Evolutionary conservation across 164 flowering plant genomes (phyloP).

Genomic region (Nymphaea colorata): DNA sequence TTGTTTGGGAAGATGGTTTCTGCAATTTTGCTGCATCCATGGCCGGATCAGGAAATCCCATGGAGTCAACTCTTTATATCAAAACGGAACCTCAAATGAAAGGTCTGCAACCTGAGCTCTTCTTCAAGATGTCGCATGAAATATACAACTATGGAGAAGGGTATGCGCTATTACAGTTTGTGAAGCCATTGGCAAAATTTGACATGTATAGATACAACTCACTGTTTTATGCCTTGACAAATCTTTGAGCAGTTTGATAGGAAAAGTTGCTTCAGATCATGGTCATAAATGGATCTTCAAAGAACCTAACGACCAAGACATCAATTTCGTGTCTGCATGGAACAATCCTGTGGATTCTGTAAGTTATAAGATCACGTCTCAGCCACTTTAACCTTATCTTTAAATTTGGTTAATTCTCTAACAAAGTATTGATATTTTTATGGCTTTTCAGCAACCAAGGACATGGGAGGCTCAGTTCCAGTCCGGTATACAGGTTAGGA

Average conservation of each 20-base stretch:
- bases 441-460: slow-evolving; percentile 64
- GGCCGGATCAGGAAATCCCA: neutral
- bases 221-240: neutral
- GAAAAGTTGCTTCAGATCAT: slow-evolving; percentile 93
- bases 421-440: neutral
- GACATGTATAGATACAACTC: neutral
- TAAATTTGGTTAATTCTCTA: neutral
- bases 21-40: slow-evolving; percentile 87
- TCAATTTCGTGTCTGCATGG: slow-evolving; percentile 90
- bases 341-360: slow-evolving; percentile 83
- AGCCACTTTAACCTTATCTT: neutral
- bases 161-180: slow-evolving; percentile 15
- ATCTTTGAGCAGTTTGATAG: slow-evolving; percentile 52
- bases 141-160: slow-evolving; percentile 98
- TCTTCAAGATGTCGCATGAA: slow-evolving; percentile 99
- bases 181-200: neutral
- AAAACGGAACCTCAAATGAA: slow-evolving; percentile 47
- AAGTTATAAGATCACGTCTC: slow-evolving; percentile 8
- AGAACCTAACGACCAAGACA: slow-evolving; percentile 81
- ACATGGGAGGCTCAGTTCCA: slow-evolving; percentile 99
- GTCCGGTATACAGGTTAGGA: slow-evolving; percentile 77
- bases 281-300: slow-evolving; percentile 87
- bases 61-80: slow-evolving; percentile 28
- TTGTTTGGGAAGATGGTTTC: slow-evolving; percentile 97
- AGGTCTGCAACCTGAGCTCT: slow-evolving; percentile 91